phyloP scores from a whole-genome alignment of 352 stramenopile genomes.

The Phytophthora citrophthora region DNA sequence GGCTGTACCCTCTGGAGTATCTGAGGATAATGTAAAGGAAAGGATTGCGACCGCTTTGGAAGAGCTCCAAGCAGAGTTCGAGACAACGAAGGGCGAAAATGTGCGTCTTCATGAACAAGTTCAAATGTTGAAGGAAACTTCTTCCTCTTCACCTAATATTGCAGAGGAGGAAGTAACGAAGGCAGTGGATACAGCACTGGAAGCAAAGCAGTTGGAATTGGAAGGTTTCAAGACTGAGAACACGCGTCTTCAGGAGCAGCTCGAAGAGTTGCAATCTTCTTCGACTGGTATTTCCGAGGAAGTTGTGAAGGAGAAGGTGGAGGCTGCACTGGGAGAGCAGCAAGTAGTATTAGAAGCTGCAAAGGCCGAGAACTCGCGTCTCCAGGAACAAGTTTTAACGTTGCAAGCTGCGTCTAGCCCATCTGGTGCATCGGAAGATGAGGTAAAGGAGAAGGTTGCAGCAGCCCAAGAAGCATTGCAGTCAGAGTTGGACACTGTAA shows the following conservation, averaged over 20 bases:
- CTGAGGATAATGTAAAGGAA: slow-evolving; percentile 11
- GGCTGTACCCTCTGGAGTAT: background rate
- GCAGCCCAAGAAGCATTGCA: slow-evolving; percentile 6
- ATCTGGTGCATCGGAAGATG: background rate
- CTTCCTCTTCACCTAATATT: background rate
- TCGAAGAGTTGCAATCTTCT: slow-evolving; percentile 3
- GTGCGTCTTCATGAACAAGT: slow-evolving; percentile 26
- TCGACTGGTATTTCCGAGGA: slow-evolving; percentile 5
- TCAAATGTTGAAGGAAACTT: slow-evolving; percentile 3
- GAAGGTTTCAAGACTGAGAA: slow-evolving; percentile 12
- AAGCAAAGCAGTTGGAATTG: slow-evolving; percentile 6
- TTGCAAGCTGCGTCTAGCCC: slow-evolving; percentile 1
- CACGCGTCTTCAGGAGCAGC: slow-evolving; percentile 16
- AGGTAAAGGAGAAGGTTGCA: slow-evolving; percentile 8
- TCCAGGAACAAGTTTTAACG: slow-evolving; percentile 18
- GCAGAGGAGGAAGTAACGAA: background rate
- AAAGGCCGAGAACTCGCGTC: slow-evolving; percentile 24
- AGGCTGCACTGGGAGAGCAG: slow-evolving; percentile 11
- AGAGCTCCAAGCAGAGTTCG: slow-evolving; percentile 16
- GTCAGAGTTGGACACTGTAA: slow-evolving; percentile 17
- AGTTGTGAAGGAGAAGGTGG: slow-evolving; percentile 18
- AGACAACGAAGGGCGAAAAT: slow-evolving; percentile 20
- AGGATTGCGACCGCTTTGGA: slow-evolving; percentile 9
- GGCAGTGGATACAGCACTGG: slow-evolving; percentile 8
- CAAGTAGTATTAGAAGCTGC: slow-evolving; percentile 14